Conservation (phyloP, 2,329 filamentous ascomycete species). For the Trichothecium roseum region DNA sequence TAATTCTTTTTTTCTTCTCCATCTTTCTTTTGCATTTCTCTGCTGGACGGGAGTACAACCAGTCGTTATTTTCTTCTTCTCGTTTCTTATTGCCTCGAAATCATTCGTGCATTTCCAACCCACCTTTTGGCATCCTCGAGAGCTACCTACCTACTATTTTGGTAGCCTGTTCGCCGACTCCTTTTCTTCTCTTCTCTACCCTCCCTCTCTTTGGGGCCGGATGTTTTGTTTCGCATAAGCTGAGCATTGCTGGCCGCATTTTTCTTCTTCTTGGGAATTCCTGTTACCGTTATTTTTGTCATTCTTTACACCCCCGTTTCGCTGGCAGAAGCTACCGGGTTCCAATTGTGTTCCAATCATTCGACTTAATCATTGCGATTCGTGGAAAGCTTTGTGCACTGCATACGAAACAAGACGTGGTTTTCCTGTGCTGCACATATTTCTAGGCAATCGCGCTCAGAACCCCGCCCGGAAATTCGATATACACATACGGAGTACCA, state of each 20-base stretch:
- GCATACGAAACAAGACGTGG: slow-evolving; percentile 2
- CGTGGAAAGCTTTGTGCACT: neutral
- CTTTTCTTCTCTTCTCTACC: neutral
- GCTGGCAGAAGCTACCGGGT: neutral
- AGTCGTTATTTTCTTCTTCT: too few species aligned
- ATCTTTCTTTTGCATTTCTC: too few species aligned
- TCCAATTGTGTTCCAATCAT: neutral
- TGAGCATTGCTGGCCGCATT: neutral
- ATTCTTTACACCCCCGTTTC: slow-evolving; percentile 1
- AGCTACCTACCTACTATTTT: too few species aligned
- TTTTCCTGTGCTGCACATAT: neutral
- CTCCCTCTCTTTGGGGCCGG: neutral
- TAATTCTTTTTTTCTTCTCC: too few species aligned
- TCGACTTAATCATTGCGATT: neutral
- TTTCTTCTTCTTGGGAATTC: neutral
- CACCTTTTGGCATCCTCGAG: too few species aligned
- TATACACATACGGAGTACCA: too few species aligned
- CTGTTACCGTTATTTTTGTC: slow-evolving; percentile 1
- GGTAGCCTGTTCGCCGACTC: too few species aligned
- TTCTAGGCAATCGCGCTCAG: too few species aligned
- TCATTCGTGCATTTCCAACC: too few species aligned
- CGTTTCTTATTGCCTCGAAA: too few species aligned
- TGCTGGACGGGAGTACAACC: too few species aligned
- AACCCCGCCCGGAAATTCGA: neutral
- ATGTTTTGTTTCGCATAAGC: neutral